These are phyloP conservation scores for Globisporangium sylvaticum DNA, from an alignment of 352 stramenopile species.

Conservation along the genomic window DNA sequence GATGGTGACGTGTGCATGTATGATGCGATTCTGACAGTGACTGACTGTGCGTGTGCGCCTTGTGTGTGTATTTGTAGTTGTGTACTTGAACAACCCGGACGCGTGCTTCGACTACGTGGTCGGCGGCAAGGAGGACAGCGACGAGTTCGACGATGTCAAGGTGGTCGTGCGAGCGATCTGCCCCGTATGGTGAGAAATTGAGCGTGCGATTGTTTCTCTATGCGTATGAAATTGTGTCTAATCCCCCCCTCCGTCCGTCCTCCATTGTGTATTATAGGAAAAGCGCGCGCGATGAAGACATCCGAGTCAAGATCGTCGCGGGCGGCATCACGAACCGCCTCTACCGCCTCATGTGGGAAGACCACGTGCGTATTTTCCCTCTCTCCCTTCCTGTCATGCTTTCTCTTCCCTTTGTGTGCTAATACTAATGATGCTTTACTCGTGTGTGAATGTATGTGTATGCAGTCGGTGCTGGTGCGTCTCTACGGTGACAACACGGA, in stretches of 20 bases:
- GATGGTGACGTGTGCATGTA: neutral
- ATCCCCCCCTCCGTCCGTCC: neutral
- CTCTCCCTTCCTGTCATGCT: neutral
- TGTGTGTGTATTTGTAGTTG: constrained; percentile 28
- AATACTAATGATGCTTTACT: neutral
- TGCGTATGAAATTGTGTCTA: neutral
- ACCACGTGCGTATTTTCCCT: constrained; percentile 31
- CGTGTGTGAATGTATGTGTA: neutral
- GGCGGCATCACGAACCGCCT: constrained; percentile 93
- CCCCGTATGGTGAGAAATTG: constrained; percentile 45
- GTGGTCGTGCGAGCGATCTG: constrained; percentile 68
- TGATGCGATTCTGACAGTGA: neutral
- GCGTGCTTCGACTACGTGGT: constrained; percentile 70
- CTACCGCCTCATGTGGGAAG: constrained; percentile 76
- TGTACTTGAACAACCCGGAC: constrained; percentile 80
- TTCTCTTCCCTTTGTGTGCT: neutral
- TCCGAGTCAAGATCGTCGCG: constrained; percentile 81
- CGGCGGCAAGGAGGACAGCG: constrained; percentile 46
- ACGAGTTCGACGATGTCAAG: constrained; percentile 84
- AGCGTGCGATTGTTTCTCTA: neutral
- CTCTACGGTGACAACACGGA: constrained; percentile 93
- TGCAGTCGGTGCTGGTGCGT: constrained; percentile 81
- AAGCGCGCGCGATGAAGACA: constrained; percentile 49
- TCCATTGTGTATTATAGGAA: constrained; percentile 24
- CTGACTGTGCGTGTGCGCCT: neutral